phyloP scores from a whole-genome alignment of 176 grass and related monocot genomes.

The Cenchrus americanus region DNA sequence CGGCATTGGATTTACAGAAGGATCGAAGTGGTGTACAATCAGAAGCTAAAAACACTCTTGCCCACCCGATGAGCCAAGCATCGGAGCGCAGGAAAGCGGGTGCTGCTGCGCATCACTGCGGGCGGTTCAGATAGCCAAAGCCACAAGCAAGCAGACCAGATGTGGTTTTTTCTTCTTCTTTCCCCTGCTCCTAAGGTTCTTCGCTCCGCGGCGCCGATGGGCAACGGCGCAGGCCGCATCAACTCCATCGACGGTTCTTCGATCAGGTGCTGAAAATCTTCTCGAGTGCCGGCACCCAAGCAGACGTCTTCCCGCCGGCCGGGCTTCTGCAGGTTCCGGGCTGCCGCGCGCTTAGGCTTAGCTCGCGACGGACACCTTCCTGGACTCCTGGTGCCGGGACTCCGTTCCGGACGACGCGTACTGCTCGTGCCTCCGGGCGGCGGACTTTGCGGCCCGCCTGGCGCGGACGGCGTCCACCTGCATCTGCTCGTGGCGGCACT shows the following conservation, averaged over 20 bases:
- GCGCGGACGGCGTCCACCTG: slow-evolving; percentile 49
- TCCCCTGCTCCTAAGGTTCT: background rate
- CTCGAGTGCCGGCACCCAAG: background rate
- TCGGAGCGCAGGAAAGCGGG: background rate
- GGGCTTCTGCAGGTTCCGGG: background rate
- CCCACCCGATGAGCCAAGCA: background rate
- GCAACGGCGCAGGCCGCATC: background rate
- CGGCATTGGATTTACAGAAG: background rate
- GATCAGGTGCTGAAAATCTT: background rate
- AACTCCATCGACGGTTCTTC: background rate
- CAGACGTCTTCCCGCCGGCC: background rate
- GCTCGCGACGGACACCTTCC: slow-evolving; percentile 36
- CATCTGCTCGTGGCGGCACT: slow-evolving; percentile 75
- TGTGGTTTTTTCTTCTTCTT: background rate
- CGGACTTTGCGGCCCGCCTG: slow-evolving; percentile 27
- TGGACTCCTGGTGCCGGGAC: slow-evolving; percentile 12
- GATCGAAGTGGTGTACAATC: background rate
- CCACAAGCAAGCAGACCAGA: background rate
- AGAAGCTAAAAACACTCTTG: background rate
- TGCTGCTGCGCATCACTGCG: background rate
- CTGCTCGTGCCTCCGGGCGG: slow-evolving; percentile 17
- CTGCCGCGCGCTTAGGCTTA: background rate
- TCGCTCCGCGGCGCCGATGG: background rate
- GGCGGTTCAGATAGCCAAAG: slow-evolving; percentile 18
- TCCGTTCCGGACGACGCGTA: background rate